Percentiles rank a stretch among this genome's conserved stretches.
Evolutionary conservation across 352 stramenopile species (phyloP).

Genomic region (Globisporangium apiculatum): DNA sequence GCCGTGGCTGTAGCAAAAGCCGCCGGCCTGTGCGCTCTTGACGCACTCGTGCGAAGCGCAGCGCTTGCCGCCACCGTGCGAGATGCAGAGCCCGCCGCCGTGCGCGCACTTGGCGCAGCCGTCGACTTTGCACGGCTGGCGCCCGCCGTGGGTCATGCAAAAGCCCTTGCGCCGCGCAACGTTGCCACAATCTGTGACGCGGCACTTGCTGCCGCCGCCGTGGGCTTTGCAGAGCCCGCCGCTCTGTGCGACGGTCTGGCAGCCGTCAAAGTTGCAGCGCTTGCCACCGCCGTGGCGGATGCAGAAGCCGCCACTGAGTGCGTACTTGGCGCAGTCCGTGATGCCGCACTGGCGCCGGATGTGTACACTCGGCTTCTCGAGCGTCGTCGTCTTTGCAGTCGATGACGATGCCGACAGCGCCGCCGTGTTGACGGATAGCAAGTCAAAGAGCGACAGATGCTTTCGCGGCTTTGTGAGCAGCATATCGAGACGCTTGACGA

Average conservation of each 20-base stretch:
- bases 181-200: slow-evolving; percentile 38
- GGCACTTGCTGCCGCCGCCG: slow-evolving; percentile 79
- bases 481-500: slow-evolving; percentile 8
- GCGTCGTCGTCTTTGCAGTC: not conserved
- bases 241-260: slow-evolving; percentile 68
- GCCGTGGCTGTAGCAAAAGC: slow-evolving; percentile 77
- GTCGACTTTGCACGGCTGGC: slow-evolving; percentile 66
- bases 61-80: slow-evolving; percentile 62
- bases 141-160: slow-evolving; percentile 67
- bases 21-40: slow-evolving; percentile 69
- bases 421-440: slow-evolving; percentile 30
- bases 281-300: slow-evolving; percentile 74
- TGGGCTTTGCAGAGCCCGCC: slow-evolving; percentile 80
- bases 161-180: slow-evolving; percentile 65
- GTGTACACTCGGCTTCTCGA: slow-evolving; percentile 15
- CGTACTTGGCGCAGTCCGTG: slow-evolving; percentile 52
- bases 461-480: slow-evolving; percentile 25
- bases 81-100: slow-evolving; percentile 71
- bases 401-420: not conserved
- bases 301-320: slow-evolving; percentile 60
- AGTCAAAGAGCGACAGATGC: slow-evolving; percentile 40
- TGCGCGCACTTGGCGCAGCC: slow-evolving; percentile 70
- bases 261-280: slow-evolving; percentile 48
- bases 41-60: slow-evolving; percentile 42
- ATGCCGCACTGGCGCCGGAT: slow-evolving; percentile 59